Evolutionary conservation across 108 stramenopile species (phyloP), one percentile per base, ranked within the genome.

Genomic region (Nitzschia inconspicua): DNA sequence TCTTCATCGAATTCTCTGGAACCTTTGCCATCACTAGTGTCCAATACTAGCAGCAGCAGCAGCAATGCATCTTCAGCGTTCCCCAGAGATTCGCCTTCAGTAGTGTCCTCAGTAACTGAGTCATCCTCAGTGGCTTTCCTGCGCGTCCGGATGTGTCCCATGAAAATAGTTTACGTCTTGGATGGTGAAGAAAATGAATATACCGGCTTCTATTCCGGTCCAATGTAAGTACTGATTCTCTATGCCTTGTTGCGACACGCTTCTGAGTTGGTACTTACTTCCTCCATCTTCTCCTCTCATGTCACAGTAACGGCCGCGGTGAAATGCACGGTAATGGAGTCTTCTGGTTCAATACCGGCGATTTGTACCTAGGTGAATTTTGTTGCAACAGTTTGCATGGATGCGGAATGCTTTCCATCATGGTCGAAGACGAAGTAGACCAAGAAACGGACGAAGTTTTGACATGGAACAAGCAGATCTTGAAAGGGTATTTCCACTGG

Each of bases 321-420:
- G 30, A 25, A 3, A 52, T 63, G 49, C 62, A 63, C 26, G 62
- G 62, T 16, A 63, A 63, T 28, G 62, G 62, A 16, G 34, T 52
- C 6, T 63, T 63, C 30, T 52, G 50, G 62, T 63, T 63, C 24
- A 27, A 3, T 23, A 48, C 62, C n/a, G 62, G 62, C 16, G 50
- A 52, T 19, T 2, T 52, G 23, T 63, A 63, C 32, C 40, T 63
- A 4, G 62, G 62, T 35, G 39, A 63, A 43, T 63, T 63, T 23
- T 18, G 30, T 7, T 18, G 52, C 5, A 50, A 43, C 20, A 11
- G 42, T 13, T 16, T 63, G 36, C 49, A 63, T 26, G 62, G 62
- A 16, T 22, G 27, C 26, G 62, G 62, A 3, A 9, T 16, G 18
- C 41, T 63, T 32, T 32, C 62, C 3, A 52, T 63, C 24, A 19